These are phyloP conservation scores for Tranzscheliella williamsii DNA, from an alignment of 1,284 basidiomycete genomes.

Conservation along the genomic window DNA sequence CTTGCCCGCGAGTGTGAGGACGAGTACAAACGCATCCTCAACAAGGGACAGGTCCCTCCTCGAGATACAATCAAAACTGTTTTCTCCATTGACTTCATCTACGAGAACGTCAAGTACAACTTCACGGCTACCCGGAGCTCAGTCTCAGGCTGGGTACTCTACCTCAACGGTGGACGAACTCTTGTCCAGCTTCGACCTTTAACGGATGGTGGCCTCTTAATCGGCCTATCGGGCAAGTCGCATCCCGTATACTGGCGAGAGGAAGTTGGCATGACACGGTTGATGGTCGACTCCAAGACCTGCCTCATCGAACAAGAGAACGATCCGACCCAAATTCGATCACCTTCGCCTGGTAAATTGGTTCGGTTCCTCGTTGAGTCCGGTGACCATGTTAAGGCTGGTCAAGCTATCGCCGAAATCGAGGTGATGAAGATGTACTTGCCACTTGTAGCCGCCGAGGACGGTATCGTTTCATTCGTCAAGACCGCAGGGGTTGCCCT, in stretches of 20 bases:
- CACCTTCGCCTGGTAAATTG: conserved; percentile 95
- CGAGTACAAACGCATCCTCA: conserved; percentile 92
- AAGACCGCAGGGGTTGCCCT: conserved; percentile 97
- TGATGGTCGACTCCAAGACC: conserved; percentile 93
- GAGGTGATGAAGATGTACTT: conserved; percentile 66
- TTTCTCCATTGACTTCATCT: conserved; percentile 90
- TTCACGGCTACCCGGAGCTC: conserved; percentile 94
- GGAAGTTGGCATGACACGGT: conserved; percentile 77
- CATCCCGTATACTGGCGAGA: conserved; percentile 98
- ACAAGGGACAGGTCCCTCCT: conserved; percentile 96
- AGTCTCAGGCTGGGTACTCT: conserved; percentile 84
- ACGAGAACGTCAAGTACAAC: conserved; percentile 92
- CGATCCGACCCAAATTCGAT: conserved; percentile 94
- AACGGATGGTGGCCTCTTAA: conserved; percentile 90
- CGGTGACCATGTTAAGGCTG: conserved; percentile 93
- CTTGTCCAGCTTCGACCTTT: conserved; percentile 68
- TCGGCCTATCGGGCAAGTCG: conserved; percentile 88
- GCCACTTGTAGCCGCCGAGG: conserved; percentile 84
- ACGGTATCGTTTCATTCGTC: conserved; percentile 80
- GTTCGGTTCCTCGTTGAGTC: conserved; percentile 93
- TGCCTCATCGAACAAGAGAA: conserved; percentile 99
- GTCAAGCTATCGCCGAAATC: conserved; percentile 96
- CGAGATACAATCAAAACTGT: conserved; percentile 94
- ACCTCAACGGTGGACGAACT: conserved; percentile 81
- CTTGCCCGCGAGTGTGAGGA: conserved; percentile 84